Percentiles rank a stretch among this genome's conserved stretches.
phyloP scores from a whole-genome alignment of 495 filamentous ascomycete genomes.

The Talaromyces adpressus region DNA sequence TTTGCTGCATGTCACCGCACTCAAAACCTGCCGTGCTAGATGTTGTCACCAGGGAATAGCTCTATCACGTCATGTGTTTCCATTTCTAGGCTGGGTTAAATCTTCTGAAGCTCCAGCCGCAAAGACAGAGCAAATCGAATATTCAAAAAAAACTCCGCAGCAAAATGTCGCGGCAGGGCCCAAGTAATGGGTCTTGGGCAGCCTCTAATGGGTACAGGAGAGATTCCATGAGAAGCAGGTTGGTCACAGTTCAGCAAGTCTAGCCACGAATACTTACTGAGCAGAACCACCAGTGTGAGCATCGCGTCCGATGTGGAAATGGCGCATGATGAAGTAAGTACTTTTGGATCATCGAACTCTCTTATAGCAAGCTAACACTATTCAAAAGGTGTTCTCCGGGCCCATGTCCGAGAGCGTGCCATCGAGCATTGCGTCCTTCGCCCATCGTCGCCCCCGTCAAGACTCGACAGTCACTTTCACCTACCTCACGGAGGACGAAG shows the following conservation, averaged over 20 bases:
- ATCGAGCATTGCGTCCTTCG: slow-evolving; percentile 81
- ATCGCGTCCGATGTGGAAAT: slow-evolving; percentile 96
- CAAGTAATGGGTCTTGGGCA: slow-evolving; percentile 17
- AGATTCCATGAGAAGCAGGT: slow-evolving; percentile 73
- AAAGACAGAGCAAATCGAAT: not conserved
- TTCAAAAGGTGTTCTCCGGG: slow-evolving; percentile 72
- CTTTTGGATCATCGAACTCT: not conserved
- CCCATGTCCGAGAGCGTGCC: slow-evolving; percentile 93
- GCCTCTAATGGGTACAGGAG: slow-evolving; percentile 39
- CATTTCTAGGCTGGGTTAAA: not conserved
- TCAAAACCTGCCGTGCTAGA: not conserved
- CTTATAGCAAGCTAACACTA: not conserved
- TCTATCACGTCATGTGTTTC: not conserved
- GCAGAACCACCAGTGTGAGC: slow-evolving; percentile 45
- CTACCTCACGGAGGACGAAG: slow-evolving; percentile 65
- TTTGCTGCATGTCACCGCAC: not conserved
- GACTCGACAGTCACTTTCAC: slow-evolving; percentile 86
- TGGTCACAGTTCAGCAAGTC: slow-evolving; percentile 4
- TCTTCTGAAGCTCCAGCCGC: not conserved
- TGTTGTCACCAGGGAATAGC: not conserved
- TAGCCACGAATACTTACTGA: not conserved
- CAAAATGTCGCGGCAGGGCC: slow-evolving; percentile 2
- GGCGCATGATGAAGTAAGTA: slow-evolving; percentile 83
- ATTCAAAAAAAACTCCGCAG: not conserved
- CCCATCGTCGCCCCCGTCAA: slow-evolving; percentile 64